Conservation (phyloP, 2,329 filamentous ascomycete genomes). For the Curvularia hawaiiensis region DNA sequence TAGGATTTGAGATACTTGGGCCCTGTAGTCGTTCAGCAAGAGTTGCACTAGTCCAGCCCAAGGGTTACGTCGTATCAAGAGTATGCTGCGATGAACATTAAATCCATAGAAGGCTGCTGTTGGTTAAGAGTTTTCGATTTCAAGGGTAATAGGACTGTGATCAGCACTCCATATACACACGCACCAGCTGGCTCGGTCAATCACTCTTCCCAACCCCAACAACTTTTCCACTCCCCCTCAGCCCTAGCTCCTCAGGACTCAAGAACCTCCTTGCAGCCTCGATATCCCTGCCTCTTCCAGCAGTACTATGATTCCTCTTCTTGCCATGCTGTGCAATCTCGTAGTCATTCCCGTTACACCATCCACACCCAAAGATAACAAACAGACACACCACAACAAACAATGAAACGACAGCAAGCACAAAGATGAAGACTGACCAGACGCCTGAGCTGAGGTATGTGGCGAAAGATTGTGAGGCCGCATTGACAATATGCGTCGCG, state of each 20-base stretch:
- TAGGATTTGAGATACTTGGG: neutral
- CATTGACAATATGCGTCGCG: conserved; percentile 24
- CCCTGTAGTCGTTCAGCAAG: neutral
- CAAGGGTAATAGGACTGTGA: neutral
- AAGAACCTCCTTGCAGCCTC: conserved; percentile 31
- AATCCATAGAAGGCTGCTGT: neutral
- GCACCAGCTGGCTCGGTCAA: conserved; percentile 15
- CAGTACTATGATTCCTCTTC: conserved; percentile 18
- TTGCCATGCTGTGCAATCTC: conserved; percentile 36
- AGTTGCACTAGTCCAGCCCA: neutral
- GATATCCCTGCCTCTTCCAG: conserved; percentile 23
- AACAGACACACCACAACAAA: conserved; percentile 35
- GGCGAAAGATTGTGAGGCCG: conserved; percentile 15
- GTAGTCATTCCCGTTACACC: conserved; percentile 35
- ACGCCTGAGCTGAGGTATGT: conserved; percentile 30
- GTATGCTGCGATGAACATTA: neutral
- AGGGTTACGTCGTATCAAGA: neutral
- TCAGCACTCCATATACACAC: neutral
- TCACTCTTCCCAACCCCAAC: conserved; percentile 44
- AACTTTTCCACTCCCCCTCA: conserved; percentile 32
- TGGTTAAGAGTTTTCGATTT: neutral
- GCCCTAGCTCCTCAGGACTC: conserved; percentile 36
- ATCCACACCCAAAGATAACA: conserved; percentile 34
- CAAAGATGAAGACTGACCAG: conserved; percentile 33
- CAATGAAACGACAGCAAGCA: conserved; percentile 28